These are phyloP conservation scores for Aeminium ludgeri DNA, from an alignment of 495 filamentous ascomycete species.

Conservation along the genomic window DNA sequence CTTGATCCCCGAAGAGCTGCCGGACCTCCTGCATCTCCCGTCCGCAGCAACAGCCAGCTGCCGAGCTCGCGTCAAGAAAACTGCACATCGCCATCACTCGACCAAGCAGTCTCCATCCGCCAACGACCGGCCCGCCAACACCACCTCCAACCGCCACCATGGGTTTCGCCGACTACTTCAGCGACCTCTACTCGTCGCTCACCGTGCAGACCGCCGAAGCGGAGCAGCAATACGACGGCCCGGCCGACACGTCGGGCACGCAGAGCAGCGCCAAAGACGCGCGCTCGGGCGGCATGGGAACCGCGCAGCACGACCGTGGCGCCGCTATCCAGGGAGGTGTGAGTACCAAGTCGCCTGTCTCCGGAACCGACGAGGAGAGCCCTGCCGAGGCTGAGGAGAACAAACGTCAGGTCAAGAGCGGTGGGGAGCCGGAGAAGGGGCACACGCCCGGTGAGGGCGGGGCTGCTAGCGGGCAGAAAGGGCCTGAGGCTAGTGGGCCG, in stretches of 20 bases:
- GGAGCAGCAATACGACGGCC: slow-evolving; percentile 35
- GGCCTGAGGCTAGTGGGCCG: slow-evolving; percentile 5
- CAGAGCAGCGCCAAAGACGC: slow-evolving; percentile 4
- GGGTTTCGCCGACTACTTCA: slow-evolving; percentile 48
- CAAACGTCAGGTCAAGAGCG: slow-evolving; percentile 11
- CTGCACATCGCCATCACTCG: no score
- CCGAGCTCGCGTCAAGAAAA: no score
- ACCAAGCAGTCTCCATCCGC: no score
- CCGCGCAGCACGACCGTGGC: slow-evolving; percentile 8
- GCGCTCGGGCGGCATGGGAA: slow-evolving; percentile 1
- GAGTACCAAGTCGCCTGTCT: slow-evolving; percentile 16
- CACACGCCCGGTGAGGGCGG: slow-evolving; percentile 16
- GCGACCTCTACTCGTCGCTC: slow-evolving; percentile 41
- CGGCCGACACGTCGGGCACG: slow-evolving; percentile 17
- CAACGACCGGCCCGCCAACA: no score
- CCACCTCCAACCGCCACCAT: slow-evolving; percentile 42
- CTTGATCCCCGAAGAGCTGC: no score
- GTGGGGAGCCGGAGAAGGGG: slow-evolving; percentile 12
- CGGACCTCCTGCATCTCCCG: no score
- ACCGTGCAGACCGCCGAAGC: slow-evolving; percentile 40
- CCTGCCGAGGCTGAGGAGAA: slow-evolving; percentile 21
- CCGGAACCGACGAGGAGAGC: slow-evolving; percentile 22
- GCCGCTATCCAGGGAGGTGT: slow-evolving; percentile 15
- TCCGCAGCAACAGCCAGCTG: no score
- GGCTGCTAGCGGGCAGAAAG: slow-evolving; percentile 10